phyloP scores from a whole-genome alignment of 1,284 basidiomycete species.

The Ceratobasidium sp. region DNA sequence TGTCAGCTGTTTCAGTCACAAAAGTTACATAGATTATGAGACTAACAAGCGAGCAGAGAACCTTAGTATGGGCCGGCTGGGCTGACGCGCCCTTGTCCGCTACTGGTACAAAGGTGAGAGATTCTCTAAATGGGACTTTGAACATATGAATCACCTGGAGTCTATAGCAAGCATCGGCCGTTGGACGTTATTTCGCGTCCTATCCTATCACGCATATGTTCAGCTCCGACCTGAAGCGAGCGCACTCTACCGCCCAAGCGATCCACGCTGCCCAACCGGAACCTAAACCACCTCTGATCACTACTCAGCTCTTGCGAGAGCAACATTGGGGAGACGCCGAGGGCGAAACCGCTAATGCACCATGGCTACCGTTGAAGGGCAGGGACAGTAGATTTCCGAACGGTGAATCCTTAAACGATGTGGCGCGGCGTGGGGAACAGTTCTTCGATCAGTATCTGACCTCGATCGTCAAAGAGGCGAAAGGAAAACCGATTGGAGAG shows the following conservation, averaged over 20 bases:
- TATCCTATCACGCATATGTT: conserved; percentile 78
- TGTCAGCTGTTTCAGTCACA: conserved; percentile 56
- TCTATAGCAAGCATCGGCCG: conserved; percentile 84
- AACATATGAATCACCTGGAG: conserved; percentile 17
- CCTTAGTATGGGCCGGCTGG: conserved; percentile 83
- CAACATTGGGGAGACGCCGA: conserved; percentile 79
- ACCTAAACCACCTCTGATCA: conserved; percentile 69
- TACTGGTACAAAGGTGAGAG: conserved; percentile 71
- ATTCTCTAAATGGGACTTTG: not conserved
- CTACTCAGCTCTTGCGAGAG: conserved; percentile 59
- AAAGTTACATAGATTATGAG: not conserved
- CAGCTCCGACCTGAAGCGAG: conserved; percentile 84
- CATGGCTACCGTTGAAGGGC: conserved; percentile 33
- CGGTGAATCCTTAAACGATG: conserved; percentile 81
- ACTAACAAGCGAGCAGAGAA: conserved; percentile 56
- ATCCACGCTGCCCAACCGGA: conserved; percentile 67
- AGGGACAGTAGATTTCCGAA: conserved; percentile 74
- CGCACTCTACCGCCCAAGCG: conserved; percentile 76
- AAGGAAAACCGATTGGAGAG: conserved; percentile 51
- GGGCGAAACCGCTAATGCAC: conserved; percentile 70
- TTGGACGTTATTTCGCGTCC: conserved; percentile 71
- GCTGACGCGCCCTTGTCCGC: conserved; percentile 77
- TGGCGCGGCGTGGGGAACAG: conserved; percentile 73
- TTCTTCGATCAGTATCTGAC: conserved; percentile 73
- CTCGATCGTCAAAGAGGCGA: conserved; percentile 65